Evolutionary conservation across 495 filamentous ascomycete genomes (phyloP), one percentile per base, ranked within the genome.

Genomic region (Endocarpon pusillum): DNA sequence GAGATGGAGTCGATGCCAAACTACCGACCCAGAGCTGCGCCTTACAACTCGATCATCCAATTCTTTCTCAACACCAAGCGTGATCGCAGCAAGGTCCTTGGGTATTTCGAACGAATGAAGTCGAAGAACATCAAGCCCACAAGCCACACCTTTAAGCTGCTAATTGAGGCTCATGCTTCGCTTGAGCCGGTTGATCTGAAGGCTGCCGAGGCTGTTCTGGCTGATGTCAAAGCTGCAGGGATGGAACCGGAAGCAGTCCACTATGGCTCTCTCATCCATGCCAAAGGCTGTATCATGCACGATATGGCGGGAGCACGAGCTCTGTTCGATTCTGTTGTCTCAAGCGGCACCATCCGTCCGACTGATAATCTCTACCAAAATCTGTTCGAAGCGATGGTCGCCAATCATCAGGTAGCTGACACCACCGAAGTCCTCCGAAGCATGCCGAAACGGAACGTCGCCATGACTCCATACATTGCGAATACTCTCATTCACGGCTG

Each of bases 1-100:
- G 91, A 97, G 62, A 97, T 97, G 89, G 89, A 97, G 61, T 74
- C 73, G 24, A 92, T 92, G 81, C 81, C 85, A 24, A 96, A 96
- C 62, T 97, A 96, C 73, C 94, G 96, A 62, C 82, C 89, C 25
- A 73, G 89, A 4, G 81, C 91, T 2, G 89, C 89, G 7, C 89
- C 89, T 3, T 97, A 97, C 66, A 94, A 97, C 61, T 87, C 81
- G 49, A 75, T 97, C 71, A 97, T 97, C 69, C 89, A 97, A 55
- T 96, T 92, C 65, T 97, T 96, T 72, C 70, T 94, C 38, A 86
- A 78, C 46, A 94, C 91, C 19, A 94, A 96, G 68, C 77, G 85
- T 12, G 91, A 97, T 53, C 81, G 84, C 54, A 54, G 60, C 54
- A 94, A 96, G 67, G 87, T 93, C 9, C 71, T 96, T n/a, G 69